Conservation (phyloP, 1,284 basidiomycete genomes). For the Pterula multifida region DNA sequence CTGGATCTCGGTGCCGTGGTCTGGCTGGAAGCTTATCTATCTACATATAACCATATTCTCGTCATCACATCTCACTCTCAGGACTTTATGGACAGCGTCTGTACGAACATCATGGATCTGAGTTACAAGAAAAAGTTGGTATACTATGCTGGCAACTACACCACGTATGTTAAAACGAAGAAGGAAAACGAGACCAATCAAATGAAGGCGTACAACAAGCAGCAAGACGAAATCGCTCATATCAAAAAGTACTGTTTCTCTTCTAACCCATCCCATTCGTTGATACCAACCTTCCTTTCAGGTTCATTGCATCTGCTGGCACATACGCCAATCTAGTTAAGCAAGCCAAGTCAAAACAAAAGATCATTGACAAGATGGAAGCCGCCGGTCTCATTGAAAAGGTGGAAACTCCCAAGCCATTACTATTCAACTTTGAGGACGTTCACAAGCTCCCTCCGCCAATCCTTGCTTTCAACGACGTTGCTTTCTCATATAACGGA, state of each 20-base stretch:
- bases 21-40: constrained; percentile 96
- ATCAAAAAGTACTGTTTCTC: constrained; percentile 72
- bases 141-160: constrained; percentile 96
- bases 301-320: constrained; percentile 96
- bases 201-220: constrained; percentile 98
- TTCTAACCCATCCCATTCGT: constrained; percentile 1
- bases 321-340: constrained; percentile 98
- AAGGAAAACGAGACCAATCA: constrained; percentile 97
- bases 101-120: constrained; percentile 97
- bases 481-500: constrained; percentile 92
- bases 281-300: constrained; percentile 18
- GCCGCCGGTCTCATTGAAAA: constrained; percentile 96
- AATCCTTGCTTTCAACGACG: constrained; percentile 91
- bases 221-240: constrained; percentile 96
- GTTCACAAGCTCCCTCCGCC: constrained; percentile 90
- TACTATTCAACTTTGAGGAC: constrained; percentile 96
- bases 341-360: constrained; percentile 99
- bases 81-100: constrained; percentile 97
- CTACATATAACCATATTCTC: constrained; percentile 97
- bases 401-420: constrained; percentile 58
- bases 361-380: constrained; percentile 99
- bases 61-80: constrained; percentile 94
- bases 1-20: constrained; percentile 96
- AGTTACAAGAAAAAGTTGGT: constrained; percentile 80
- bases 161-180: constrained; percentile 93